These are phyloP conservation scores for Berkeleyomyces basicola DNA, from an alignment of 2,329 filamentous ascomycete species.

Conservation along the genomic window DNA sequence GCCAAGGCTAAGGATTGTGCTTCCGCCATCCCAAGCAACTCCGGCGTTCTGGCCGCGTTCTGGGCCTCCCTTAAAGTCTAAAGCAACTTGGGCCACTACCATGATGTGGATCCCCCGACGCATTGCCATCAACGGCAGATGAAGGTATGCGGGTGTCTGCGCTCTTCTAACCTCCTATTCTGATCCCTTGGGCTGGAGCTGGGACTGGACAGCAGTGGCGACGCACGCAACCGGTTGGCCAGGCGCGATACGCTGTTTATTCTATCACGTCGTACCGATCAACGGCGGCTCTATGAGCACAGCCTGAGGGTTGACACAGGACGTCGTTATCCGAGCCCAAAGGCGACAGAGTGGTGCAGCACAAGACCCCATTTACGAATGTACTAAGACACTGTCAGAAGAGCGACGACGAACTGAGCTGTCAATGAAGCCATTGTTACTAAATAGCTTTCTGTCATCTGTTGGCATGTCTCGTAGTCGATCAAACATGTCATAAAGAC, in stretches of 20 bases:
- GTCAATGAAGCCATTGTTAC: not conserved
- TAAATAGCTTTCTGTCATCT: not conserved
- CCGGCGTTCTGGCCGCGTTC: not conserved
- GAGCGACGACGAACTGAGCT: not conserved
- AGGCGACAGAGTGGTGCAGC: not conserved
- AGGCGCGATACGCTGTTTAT: not conserved
- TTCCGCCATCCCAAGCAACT: not conserved
- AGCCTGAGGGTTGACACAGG: not conserved
- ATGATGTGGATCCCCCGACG: not conserved
- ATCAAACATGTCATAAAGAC: not conserved
- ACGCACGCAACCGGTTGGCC: not conserved
- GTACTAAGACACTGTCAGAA: too few species aligned
- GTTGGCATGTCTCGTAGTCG: not conserved
- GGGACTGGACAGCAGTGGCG: not conserved
- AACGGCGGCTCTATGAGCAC: not conserved
- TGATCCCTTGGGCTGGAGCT: not conserved
- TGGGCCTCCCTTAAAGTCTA: not conserved
- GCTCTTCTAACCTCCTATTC: not conserved
- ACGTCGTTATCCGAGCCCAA: not conserved
- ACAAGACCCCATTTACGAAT: not conserved
- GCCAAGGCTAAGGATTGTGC: not conserved
- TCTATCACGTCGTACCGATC: not conserved
- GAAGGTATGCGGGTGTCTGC: not conserved
- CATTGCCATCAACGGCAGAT: not conserved
- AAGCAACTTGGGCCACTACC: not conserved